Evolutionary conservation across 345 rosid genomes (phyloP).

Genomic region (Syzygium jambos): DNA sequence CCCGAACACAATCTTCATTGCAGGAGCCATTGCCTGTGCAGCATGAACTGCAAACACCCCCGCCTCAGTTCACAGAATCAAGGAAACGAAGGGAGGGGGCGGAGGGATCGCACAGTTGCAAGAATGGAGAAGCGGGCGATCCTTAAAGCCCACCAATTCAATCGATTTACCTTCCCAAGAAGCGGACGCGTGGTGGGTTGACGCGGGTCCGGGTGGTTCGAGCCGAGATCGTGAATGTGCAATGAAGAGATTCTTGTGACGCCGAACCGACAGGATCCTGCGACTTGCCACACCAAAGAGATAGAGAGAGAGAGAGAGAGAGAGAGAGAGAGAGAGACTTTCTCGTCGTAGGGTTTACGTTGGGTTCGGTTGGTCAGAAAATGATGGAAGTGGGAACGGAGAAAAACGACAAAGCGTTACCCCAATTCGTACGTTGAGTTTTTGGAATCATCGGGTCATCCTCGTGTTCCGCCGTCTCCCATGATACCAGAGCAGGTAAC

Average conservation of each 20-base stretch:
- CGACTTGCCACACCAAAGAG: neutral
- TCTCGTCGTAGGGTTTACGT: neutral
- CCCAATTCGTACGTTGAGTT: neutral
- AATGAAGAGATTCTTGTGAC: neutral
- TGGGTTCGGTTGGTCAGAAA: neutral
- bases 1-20: conserved; percentile 70
- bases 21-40: conserved; percentile 37
- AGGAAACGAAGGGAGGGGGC: neutral
- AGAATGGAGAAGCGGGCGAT: neutral
- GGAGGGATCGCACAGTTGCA: neutral
- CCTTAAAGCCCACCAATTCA: neutral
- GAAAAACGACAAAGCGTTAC: neutral
- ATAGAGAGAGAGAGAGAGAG: neutral
- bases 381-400: neutral
- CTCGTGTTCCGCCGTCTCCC: neutral
- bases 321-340: neutral
- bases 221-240: neutral
- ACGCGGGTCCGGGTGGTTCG: neutral
- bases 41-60: neutral
- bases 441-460: too few relatives aligned
- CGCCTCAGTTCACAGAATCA: neutral
- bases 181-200: neutral
- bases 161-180: neutral
- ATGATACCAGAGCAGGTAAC: neutral
- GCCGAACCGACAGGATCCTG: neutral